Conservation (phyloP, 805 yeast genomes). For the Lachancea dasiensis region DNA sequence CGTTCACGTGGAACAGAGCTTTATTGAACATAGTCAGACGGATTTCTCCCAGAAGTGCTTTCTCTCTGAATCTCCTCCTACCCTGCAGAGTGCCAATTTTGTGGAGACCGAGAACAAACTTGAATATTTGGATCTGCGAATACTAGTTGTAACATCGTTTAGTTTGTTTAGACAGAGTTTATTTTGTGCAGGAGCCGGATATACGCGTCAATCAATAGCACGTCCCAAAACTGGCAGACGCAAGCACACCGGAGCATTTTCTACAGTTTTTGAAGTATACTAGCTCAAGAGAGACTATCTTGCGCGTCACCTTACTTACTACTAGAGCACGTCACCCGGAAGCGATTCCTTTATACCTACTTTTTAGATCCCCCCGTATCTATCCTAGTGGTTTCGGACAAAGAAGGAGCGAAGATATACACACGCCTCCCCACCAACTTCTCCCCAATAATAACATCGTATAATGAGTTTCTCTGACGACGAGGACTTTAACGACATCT, state of each 20-base stretch:
- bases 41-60: no score
- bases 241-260: no score
- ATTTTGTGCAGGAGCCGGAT: conserved; percentile 8
- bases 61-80: no score
- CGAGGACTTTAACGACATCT: conserved; percentile 94
- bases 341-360: conserved; percentile 9
- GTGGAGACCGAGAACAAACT: neutral
- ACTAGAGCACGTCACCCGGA: no score
- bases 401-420: conserved; percentile 7
- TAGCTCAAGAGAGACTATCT: no score
- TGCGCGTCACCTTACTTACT: no score
- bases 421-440: conserved; percentile 2
- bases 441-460: no score
- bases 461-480: conserved; percentile 76
- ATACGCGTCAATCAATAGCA: conserved; percentile 4
- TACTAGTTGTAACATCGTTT: conserved; percentile 7
- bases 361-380: conserved; percentile 9
- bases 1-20: no score
- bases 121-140: conserved; percentile 1
- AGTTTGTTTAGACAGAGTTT: conserved; percentile 10
- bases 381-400: conserved; percentile 7
- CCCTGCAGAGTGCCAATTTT: no score
- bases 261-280: no score
- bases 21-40: no score
- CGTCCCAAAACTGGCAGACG: neutral